Evolutionary conservation across 2,329 filamentous ascomycete species (phyloP).

Genomic region (Neofusicoccum ribis): DNA sequence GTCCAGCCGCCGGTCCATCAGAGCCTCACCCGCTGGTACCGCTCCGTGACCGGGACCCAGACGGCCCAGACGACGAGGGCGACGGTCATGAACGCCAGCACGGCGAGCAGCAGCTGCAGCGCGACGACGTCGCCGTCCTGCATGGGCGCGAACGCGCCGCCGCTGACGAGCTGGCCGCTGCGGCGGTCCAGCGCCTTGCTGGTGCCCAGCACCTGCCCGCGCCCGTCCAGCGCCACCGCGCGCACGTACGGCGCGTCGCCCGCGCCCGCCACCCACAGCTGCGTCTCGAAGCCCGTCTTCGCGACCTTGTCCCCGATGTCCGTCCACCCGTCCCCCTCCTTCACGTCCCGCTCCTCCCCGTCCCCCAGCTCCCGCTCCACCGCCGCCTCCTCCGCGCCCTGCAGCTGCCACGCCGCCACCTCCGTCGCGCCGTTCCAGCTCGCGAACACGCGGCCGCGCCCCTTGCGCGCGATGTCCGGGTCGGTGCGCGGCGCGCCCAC

Average conservation of each 20-base stretch:
- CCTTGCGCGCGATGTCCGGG: slow-evolving; percentile 23
- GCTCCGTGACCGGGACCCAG: background rate
- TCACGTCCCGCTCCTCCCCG: too few relatives aligned
- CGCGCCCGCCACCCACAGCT: background rate
- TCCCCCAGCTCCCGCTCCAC: too few relatives aligned
- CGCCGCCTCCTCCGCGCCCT: slow-evolving; percentile 20
- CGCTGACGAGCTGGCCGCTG: background rate
- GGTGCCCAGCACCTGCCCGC: background rate
- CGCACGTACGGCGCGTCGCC: background rate
- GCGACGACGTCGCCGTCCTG: slow-evolving; percentile 1
- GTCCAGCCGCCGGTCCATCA: too few relatives aligned
- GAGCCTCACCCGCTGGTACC: background rate
- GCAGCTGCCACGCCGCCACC: slow-evolving; percentile 30
- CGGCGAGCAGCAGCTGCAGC: slow-evolving; percentile 2
- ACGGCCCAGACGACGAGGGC: background rate
- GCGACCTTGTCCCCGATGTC: slow-evolving; percentile 47
- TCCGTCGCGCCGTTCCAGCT: slow-evolving; percentile 33
- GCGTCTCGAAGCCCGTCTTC: slow-evolving; percentile 13
- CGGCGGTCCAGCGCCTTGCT: background rate
- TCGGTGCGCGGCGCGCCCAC: slow-evolving; percentile 24
- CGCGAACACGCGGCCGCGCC: slow-evolving; percentile 22
- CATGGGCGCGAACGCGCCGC: background rate
- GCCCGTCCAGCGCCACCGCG: slow-evolving; percentile 4
- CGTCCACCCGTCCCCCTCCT: slow-evolving; percentile 33
- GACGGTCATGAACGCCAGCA: background rate